These are phyloP conservation scores for Moesziomyces antarcticus DNA, from an alignment of 1,284 basidiomycete species.

Conservation along the genomic window DNA sequence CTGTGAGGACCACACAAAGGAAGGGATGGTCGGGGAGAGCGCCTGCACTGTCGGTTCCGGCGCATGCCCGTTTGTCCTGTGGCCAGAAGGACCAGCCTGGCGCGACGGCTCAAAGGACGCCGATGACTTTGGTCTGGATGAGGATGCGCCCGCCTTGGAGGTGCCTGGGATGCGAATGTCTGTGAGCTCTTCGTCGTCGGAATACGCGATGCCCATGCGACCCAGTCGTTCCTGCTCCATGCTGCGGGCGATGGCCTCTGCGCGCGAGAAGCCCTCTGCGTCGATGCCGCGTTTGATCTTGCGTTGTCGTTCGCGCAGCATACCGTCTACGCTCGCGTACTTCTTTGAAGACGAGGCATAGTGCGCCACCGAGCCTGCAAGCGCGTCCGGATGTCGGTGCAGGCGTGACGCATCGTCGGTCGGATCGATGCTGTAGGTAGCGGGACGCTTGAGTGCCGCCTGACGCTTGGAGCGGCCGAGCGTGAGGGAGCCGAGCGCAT, in stretches of 20 bases:
- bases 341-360: constrained; percentile 6
- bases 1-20: constrained; percentile 41
- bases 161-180: neutral
- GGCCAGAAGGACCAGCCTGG: neutral
- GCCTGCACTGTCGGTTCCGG: constrained; percentile 23
- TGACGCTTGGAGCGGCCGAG: constrained; percentile 24
- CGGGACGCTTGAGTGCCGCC: constrained; percentile 34
- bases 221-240: constrained; percentile 41
- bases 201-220: constrained; percentile 24
- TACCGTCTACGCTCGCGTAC: constrained; percentile 6
- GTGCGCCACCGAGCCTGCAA: constrained; percentile 6
- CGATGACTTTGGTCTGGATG: neutral
- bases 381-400: constrained; percentile 18
- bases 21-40: constrained; percentile 41
- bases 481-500: constrained; percentile 26
- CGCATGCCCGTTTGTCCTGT: constrained; percentile 1
- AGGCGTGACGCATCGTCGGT: constrained; percentile 28
- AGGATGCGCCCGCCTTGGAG: neutral
- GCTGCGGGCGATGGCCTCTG: constrained; percentile 33
- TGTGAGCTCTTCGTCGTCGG: neutral
- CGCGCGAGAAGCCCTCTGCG: constrained; percentile 34
- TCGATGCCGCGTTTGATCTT: constrained; percentile 27
- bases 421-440: constrained; percentile 40
- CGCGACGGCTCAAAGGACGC: too few relatives aligned
- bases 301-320: constrained; percentile 27